Conservation (phyloP, 2,329 filamentous ascomycete species). For the Hymenoscyphus salicellus region DNA sequence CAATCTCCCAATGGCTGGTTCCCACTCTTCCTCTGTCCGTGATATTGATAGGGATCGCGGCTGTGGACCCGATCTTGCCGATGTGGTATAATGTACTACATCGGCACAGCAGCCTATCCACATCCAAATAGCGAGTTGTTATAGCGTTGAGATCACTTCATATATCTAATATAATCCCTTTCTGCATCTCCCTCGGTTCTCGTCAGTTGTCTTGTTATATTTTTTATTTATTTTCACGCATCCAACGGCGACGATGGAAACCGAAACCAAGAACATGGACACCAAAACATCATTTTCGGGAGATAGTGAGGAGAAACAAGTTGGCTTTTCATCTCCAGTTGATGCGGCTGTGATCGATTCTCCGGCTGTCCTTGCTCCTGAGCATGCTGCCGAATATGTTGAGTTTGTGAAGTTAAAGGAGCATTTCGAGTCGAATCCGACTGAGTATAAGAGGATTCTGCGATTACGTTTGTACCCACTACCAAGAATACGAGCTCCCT, state of each 20-base stretch:
- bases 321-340: conserved; percentile 7
- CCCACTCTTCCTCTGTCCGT: neutral
- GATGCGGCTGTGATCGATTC: conserved; percentile 3
- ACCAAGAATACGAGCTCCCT: neutral
- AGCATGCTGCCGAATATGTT: conserved; percentile 12
- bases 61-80: neutral
- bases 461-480: conserved; percentile 5
- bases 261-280: neutral
- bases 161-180: too few relatives aligned
- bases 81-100: neutral
- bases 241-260: conserved; percentile 4
- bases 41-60: too few relatives aligned
- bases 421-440: conserved; percentile 11
- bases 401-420: conserved; percentile 11
- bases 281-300: conserved; percentile 5
- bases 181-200: too few relatives aligned
- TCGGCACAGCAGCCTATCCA: neutral
- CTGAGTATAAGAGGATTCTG: conserved; percentile 10
- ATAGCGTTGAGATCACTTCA: too few relatives aligned
- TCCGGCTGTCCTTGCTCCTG: conserved; percentile 5
- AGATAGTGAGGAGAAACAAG: conserved; percentile 9
- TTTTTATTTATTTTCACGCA: neutral
- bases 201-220: too few relatives aligned
- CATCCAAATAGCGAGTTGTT: neutral
- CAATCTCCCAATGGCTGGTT: neutral